These are phyloP conservation scores for Botrytis pseudocinerea DNA, from an alignment of 2,329 filamentous ascomycete species.

Conservation along the genomic window DNA sequence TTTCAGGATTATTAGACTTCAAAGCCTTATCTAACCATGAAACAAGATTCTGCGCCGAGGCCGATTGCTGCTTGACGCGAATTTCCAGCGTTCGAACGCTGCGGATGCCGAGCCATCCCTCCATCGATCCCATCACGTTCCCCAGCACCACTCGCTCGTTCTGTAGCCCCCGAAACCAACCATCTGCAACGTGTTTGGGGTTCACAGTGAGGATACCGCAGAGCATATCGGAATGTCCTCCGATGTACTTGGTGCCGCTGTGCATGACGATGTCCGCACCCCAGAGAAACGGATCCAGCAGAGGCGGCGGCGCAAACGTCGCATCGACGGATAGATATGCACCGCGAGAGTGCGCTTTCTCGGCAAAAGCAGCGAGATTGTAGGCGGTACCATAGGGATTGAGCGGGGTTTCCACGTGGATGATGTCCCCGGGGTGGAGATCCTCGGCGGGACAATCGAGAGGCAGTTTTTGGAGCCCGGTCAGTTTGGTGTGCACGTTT, in stretches of 20 bases:
- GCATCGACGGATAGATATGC: conserved; percentile 82
- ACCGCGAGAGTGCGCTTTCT: conserved; percentile 68
- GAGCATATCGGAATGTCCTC: conserved; percentile 91
- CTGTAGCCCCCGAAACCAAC: conserved; percentile 57
- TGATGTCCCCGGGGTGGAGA: conserved; percentile 74
- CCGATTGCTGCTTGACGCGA: conserved; percentile 74
- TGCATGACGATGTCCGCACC: conserved; percentile 91
- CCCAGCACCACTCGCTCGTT: conserved; percentile 76
- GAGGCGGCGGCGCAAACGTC: conserved; percentile 87
- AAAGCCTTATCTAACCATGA: conserved; percentile 59
- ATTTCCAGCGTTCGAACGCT: conserved; percentile 85
- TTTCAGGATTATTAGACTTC: conserved; percentile 27
- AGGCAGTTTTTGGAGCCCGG: conserved; percentile 69
- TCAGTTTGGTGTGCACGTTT: conserved; percentile 70
- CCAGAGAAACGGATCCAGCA: conserved; percentile 80
- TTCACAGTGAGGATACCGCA: conserved; percentile 77
- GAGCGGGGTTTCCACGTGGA: conserved; percentile 90
- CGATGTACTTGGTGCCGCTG: conserved; percentile 92
- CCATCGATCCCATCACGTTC: conserved; percentile 81
- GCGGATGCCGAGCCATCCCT: conserved; percentile 88
- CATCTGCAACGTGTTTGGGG: conserved; percentile 48
- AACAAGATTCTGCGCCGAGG: conserved; percentile 69
- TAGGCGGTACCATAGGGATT: conserved; percentile 86
- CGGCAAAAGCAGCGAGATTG: conserved; percentile 69
- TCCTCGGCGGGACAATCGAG: conserved; percentile 67